phyloP scores from a whole-genome alignment of 2,329 filamentous ascomycete genomes.

The Pseudogymnoascus sp. region DNA sequence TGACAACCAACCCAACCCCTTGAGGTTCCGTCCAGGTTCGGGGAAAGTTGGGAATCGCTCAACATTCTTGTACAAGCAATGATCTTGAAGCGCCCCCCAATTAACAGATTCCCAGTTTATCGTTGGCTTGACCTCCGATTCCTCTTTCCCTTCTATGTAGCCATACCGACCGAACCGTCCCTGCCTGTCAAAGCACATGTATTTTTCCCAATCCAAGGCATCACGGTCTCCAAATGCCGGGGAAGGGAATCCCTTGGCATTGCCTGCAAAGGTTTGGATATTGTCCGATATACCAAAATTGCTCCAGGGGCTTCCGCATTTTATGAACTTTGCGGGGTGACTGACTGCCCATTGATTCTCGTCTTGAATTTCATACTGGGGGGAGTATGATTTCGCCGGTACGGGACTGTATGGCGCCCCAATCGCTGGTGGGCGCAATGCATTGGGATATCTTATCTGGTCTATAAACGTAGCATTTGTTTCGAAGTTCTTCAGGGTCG shows the following conservation, averaged over 20 bases:
- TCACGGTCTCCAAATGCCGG: slow-evolving; percentile 56
- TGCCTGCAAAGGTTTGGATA: slow-evolving; percentile 53
- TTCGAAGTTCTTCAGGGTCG: slow-evolving; percentile 42
- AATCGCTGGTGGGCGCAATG: slow-evolving; percentile 30
- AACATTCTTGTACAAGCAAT: slow-evolving; percentile 57
- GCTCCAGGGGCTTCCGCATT: slow-evolving; percentile 54
- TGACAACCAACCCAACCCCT: slow-evolving; percentile 26
- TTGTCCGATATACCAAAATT: slow-evolving; percentile 41
- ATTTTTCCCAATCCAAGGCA: slow-evolving; percentile 49
- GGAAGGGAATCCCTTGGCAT: slow-evolving; percentile 48
- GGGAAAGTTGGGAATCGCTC: slow-evolving; percentile 42
- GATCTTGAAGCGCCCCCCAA: slow-evolving; percentile 62
- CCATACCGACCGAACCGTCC: slow-evolving; percentile 62
- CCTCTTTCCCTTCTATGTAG: slow-evolving; percentile 33
- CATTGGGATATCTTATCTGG: slow-evolving; percentile 28
- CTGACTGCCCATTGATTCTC: slow-evolving; percentile 47
- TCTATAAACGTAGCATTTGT: slow-evolving; percentile 30
- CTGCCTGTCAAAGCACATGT: slow-evolving; percentile 59
- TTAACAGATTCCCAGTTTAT: slow-evolving; percentile 55
- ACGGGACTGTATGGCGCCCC: slow-evolving; percentile 36
- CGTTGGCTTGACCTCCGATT: background rate
- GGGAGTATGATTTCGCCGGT: slow-evolving; percentile 52
- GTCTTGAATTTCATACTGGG: slow-evolving; percentile 61
- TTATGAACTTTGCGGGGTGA: slow-evolving; percentile 48
- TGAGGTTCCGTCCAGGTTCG: background rate